Percentiles rank a stretch among this genome's conserved stretches.
These are phyloP conservation scores for Tylopilus balloui DNA, from an alignment of 768 basidiomycete genomes.

Conservation along the genomic window DNA sequence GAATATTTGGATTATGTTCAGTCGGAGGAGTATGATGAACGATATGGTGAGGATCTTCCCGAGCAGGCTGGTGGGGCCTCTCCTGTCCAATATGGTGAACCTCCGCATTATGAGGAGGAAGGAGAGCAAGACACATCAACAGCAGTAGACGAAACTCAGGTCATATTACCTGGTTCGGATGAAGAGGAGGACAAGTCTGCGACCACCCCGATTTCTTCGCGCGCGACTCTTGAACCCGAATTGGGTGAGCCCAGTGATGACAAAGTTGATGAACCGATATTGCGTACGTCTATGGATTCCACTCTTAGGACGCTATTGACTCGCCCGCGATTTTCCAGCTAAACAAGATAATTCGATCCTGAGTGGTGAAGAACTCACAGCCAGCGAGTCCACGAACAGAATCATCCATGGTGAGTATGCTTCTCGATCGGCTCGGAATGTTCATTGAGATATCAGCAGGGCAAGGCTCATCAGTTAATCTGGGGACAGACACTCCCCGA, in stretches of 20 bases:
- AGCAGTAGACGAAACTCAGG: conserved; percentile 17
- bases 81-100: conserved; percentile 15
- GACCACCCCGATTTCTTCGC: conserved; percentile 14
- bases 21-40: conserved; percentile 34
- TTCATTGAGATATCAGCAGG: conserved; percentile 1
- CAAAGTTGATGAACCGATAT: not conserved
- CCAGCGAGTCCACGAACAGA: conserved; percentile 5
- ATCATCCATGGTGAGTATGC: conserved; percentile 10
- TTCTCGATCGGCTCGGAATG: not conserved
- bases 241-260: not conserved
- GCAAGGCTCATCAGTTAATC: conserved; percentile 11
- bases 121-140: conserved; percentile 17
- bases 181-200: conserved; percentile 10
- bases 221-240: conserved; percentile 8
- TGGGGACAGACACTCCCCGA: conserved; percentile 6
- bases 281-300: conserved; percentile 7
- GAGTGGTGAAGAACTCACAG: not conserved
- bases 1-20: conserved; percentile 34
- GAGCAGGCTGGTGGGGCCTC: conserved; percentile 25
- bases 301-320: not conserved
- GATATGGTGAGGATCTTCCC: conserved; percentile 32
- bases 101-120: conserved; percentile 23
- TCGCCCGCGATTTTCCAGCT: conserved; percentile 2
- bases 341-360: not conserved
- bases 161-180: conserved; percentile 8